A percentile compares a stretch with the other conserved stretches of the same genome.
phyloP scores from a whole-genome alignment of 495 filamentous ascomycete species.

The Aspergillus sclerotioniger region DNA sequence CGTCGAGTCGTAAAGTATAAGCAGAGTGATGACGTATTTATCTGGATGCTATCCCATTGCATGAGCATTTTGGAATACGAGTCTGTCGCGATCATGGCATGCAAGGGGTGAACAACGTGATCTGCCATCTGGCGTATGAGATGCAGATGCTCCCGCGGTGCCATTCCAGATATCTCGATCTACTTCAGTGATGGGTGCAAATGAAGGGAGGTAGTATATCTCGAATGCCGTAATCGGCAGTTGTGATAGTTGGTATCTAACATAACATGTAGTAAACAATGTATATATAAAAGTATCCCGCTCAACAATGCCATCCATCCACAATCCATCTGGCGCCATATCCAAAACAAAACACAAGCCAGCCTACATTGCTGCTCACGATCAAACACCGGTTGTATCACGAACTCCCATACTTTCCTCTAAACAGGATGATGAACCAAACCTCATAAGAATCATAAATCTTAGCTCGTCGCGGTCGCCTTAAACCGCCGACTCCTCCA shows the following conservation, averaged over 20 bases:
- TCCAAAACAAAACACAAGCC: background rate
- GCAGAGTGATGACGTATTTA: background rate
- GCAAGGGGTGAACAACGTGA: too few relatives aligned
- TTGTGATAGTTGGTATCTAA: conserved; percentile 6
- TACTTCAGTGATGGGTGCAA: background rate
- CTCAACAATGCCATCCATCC: conserved; percentile 5
- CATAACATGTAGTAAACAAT: background rate
- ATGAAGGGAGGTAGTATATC: background rate
- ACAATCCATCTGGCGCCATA: conserved; percentile 5
- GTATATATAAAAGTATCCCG: background rate
- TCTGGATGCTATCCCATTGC: too few relatives aligned
- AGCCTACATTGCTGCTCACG: background rate
- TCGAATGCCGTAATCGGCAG: background rate
- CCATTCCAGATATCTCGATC: too few relatives aligned
- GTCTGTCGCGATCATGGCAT: too few relatives aligned
- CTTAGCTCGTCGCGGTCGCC: conserved; percentile 8
- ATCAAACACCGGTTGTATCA: conserved; percentile 9
- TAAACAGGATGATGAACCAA: conserved; percentile 4
- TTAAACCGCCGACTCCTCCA: conserved; percentile 40
- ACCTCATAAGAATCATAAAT: conserved; percentile 32
- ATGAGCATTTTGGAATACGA: too few relatives aligned
- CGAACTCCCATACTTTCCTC: conserved; percentile 12
- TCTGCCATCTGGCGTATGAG: too few relatives aligned
- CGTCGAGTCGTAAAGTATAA: too few relatives aligned
- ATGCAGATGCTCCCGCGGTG: too few relatives aligned